Conservation (phyloP, 768 basidiomycete species). For the Hericium coralloides region DNA sequence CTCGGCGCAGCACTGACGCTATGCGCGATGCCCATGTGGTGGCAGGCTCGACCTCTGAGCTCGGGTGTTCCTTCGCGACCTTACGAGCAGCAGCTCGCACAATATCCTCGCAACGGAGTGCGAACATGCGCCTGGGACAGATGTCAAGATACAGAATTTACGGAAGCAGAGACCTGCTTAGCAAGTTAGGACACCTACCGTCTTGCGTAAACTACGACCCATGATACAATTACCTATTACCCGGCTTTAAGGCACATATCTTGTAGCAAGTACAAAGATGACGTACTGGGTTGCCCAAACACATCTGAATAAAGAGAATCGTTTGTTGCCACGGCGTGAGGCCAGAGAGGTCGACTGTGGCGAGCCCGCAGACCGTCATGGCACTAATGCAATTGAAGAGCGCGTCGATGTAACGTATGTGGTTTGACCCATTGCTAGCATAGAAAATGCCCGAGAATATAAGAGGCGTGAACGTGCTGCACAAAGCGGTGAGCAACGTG, state of each 20-base stretch:
- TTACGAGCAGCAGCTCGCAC: conserved; percentile 10
- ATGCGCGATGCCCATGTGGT: conserved; percentile 1
- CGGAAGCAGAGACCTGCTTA: neutral
- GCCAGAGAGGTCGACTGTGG: conserved; percentile 57
- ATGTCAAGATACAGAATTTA: neutral
- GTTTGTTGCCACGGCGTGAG: conserved; percentile 65
- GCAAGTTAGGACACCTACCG: conserved; percentile 34
- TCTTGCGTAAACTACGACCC: conserved; percentile 75
- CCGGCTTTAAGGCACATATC: neutral
- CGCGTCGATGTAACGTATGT: conserved; percentile 66
- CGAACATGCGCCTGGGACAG: conserved; percentile 10
- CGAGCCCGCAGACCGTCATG: conserved; percentile 72
- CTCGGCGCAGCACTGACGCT: neutral
- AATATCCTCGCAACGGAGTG: conserved; percentile 8
- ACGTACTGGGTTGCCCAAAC: conserved; percentile 63
- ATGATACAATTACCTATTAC: conserved; percentile 64
- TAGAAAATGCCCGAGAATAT: conserved; percentile 76
- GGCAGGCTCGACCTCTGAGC: conserved; percentile 24
- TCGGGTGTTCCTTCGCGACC: neutral
- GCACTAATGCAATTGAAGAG: conserved; percentile 73
- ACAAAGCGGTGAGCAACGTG: conserved; percentile 3
- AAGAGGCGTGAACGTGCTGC: conserved; percentile 69
- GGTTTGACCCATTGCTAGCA: conserved; percentile 66
- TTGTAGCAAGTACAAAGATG: neutral
- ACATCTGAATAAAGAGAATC: conserved; percentile 72